These are phyloP conservation scores for Chrysoporthe austroafricana DNA, from an alignment of 2,329 filamentous ascomycete species.

Conservation along the genomic window DNA sequence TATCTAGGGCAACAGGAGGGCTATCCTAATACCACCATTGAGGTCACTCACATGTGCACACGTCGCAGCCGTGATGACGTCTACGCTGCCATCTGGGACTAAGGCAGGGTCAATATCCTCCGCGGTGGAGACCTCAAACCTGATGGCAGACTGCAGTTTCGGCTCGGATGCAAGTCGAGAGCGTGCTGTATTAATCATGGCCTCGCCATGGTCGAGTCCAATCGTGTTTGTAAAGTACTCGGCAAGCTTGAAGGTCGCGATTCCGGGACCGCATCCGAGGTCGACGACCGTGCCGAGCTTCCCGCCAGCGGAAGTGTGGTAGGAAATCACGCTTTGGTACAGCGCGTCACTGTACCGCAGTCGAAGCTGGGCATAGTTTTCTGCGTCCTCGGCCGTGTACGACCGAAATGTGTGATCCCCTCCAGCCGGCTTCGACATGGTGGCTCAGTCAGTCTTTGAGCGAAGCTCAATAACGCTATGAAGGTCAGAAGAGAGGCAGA, in stretches of 20 bases:
- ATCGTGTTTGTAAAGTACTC: conserved; percentile 49
- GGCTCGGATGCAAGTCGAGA: conserved; percentile 37
- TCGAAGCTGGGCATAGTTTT: conserved; percentile 48
- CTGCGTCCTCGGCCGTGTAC: conserved; percentile 48
- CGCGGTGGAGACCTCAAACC: conserved; percentile 48
- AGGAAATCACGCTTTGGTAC: conserved; percentile 50
- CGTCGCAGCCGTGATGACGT: conserved; percentile 54
- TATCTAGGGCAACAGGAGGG: not conserved
- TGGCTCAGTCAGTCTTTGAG: not conserved
- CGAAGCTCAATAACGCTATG: too few relatives aligned
- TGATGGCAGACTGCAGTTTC: conserved; percentile 31
- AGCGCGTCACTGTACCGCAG: conserved; percentile 48
- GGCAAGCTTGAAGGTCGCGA: conserved; percentile 49
- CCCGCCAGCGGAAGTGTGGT: conserved; percentile 52
- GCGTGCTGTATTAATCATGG: conserved; percentile 56
- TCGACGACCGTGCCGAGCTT: conserved; percentile 50
- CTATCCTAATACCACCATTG: not conserved
- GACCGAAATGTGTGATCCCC: conserved; percentile 49
- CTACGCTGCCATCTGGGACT: conserved; percentile 44
- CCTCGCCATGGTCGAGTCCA: conserved; percentile 55
- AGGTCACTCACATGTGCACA: conserved; percentile 47
- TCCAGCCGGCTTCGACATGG: conserved; percentile 17
- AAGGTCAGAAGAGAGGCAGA: too few relatives aligned
- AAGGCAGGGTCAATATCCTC: conserved; percentile 46
- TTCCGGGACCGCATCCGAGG: conserved; percentile 61